phyloP scores from a whole-genome alignment of 192 early-diverging fungal genomes.

The Linnemannia hyalina region DNA sequence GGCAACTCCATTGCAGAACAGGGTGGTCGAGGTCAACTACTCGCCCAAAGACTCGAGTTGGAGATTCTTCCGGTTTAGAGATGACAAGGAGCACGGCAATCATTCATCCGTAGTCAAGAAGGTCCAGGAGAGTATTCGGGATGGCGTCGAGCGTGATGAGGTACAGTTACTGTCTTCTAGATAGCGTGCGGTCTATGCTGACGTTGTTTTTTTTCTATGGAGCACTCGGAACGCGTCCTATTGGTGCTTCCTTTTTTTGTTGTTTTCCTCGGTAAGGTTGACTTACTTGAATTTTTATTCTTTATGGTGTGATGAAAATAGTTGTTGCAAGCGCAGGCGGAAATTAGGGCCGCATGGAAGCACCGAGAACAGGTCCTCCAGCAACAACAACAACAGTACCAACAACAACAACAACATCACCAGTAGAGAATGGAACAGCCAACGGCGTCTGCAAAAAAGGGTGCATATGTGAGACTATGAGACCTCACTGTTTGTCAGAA shows the following conservation, averaged over 20 bases:
- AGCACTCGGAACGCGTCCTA: not conserved
- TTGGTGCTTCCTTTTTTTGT: not conserved
- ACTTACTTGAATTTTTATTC: not conserved
- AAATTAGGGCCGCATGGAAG: conserved; percentile 54
- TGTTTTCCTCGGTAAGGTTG: not conserved
- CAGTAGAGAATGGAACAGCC: not conserved
- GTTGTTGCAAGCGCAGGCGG: conserved; percentile 41
- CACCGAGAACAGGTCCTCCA: conserved; percentile 20
- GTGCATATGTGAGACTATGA: not conserved
- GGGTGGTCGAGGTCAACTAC: conserved; percentile 75
- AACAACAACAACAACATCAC: conserved; percentile 1
- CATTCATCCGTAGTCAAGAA: conserved; percentile 69
- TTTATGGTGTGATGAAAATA: not conserved
- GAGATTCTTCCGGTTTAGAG: conserved; percentile 82
- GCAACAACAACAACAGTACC: not conserved
- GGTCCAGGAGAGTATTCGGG: conserved; percentile 77
- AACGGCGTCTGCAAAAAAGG: not conserved
- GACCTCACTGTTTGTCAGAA: not conserved
- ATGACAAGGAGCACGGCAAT: conserved; percentile 85
- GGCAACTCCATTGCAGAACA: conserved; percentile 59
- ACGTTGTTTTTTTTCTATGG: not conserved
- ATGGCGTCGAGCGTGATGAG: conserved; percentile 77
- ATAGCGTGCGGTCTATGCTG: not conserved
- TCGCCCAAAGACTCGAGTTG: conserved; percentile 69
- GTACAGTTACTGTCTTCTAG: conserved; percentile 16